Conservation (phyloP, 2,329 filamentous ascomycete genomes). For the Coniosporium tulheliwenetii region DNA sequence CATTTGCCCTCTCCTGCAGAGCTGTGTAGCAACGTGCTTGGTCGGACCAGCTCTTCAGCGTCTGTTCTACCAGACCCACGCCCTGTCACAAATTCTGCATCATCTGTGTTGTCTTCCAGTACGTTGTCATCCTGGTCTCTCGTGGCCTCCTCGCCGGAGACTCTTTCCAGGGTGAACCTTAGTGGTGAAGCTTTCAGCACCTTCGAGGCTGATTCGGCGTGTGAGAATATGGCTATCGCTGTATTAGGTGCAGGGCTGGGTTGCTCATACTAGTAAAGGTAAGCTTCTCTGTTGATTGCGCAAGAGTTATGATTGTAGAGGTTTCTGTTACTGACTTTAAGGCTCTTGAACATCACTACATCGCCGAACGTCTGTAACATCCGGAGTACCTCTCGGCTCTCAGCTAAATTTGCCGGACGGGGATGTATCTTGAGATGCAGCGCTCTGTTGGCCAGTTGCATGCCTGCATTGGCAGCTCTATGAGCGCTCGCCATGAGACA, state of each 20-base stretch:
- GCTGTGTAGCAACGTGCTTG: background rate
- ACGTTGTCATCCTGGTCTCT: background rate
- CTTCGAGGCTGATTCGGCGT: constrained; percentile 21
- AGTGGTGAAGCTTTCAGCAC: constrained; percentile 29
- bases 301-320: background rate
- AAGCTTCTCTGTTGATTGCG: background rate
- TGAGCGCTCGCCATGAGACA: background rate
- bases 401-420: constrained; percentile 29
- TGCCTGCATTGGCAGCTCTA: constrained; percentile 1
- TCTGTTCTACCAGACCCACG: background rate
- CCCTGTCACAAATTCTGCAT: background rate
- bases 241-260: constrained; percentile 24
- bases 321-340: constrained; percentile 6
- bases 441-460: constrained; percentile 21
- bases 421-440: constrained; percentile 32
- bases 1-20: background rate
- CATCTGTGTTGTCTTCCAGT: background rate
- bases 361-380: constrained; percentile 33
- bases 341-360: constrained; percentile 29
- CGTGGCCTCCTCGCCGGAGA: constrained; percentile 4
- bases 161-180: constrained; percentile 26
- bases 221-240: constrained; percentile 29
- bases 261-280: constrained; percentile 24
- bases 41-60: background rate
- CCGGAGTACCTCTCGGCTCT: constrained; percentile 32